Conservation (phyloP, 2,329 filamentous ascomycete genomes). For the Westerdykella ornata region DNA sequence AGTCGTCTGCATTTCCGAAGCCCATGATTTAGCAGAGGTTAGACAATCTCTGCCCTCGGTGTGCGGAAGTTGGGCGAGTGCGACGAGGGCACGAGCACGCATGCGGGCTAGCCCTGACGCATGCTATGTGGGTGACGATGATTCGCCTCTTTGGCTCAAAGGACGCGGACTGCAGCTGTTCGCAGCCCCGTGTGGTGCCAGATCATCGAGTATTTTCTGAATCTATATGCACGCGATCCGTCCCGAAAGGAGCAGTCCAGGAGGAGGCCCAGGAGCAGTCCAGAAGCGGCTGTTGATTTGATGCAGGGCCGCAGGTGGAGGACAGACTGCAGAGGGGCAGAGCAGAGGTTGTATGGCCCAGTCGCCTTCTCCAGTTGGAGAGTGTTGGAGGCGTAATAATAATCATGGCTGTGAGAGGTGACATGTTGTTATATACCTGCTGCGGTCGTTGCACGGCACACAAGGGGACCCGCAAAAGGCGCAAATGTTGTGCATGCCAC, state of each 20-base stretch:
- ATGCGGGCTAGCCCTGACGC: constrained; percentile 33
- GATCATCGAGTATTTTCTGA: constrained; percentile 26
- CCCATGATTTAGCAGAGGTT: constrained; percentile 34
- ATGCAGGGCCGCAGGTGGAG: constrained; percentile 19
- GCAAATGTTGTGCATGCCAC: not conserved
- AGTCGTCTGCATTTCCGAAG: constrained; percentile 31
- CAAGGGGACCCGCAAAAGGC: not conserved
- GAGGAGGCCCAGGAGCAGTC: constrained; percentile 9
- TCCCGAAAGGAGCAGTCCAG: constrained; percentile 21
- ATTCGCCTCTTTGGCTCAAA: constrained; percentile 30
- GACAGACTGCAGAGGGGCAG: constrained; percentile 6
- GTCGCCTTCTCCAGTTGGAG: not conserved
- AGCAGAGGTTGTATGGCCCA: constrained; percentile 7
- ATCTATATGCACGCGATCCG: constrained; percentile 30
- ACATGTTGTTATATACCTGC: too few species aligned
- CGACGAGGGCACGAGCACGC: constrained; percentile 33
- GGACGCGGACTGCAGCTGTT: constrained; percentile 27
- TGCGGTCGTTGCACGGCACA: too few species aligned
- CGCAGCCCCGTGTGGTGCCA: constrained; percentile 35
- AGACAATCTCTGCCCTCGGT: constrained; percentile 32
- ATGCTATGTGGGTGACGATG: constrained; percentile 34
- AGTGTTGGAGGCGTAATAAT: too few species aligned
- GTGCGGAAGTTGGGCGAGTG: constrained; percentile 36
- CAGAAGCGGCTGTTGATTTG: constrained; percentile 3
- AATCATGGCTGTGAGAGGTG: too few species aligned